These are phyloP conservation scores for Aspergillus funiculosus DNA, from an alignment of 495 filamentous ascomycete species.

Conservation along the genomic window DNA sequence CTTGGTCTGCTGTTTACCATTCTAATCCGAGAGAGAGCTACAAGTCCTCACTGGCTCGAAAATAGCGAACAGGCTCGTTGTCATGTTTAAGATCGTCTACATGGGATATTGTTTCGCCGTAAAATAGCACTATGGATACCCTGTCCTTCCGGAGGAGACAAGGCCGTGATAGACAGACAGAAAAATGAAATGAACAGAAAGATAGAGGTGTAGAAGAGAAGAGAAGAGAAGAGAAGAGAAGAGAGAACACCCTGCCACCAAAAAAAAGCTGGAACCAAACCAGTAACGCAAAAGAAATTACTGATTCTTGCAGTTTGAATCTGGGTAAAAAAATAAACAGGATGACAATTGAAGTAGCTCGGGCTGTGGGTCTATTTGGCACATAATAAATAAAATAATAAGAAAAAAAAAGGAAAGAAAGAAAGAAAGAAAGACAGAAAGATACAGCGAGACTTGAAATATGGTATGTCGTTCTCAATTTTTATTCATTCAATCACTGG, in stretches of 20 bases:
- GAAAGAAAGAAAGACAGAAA: constrained; percentile 17
- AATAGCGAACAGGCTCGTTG: not conserved
- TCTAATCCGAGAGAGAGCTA: too few relatives aligned
- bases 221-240: not conserved
- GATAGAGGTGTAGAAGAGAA: not conserved
- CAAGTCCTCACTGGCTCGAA: too few relatives aligned
- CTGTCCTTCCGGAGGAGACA: constrained; percentile 5
- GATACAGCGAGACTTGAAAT: constrained; percentile 8
- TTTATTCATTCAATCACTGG: constrained; percentile 2
- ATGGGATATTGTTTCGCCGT: constrained; percentile 4
- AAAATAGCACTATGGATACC: not conserved
- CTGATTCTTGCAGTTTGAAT: constrained; percentile 3
- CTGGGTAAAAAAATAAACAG: constrained; percentile 9
- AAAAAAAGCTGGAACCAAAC: constrained; percentile 7
- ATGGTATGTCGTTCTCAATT: constrained; percentile 1
- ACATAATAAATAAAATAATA: constrained; percentile 5
- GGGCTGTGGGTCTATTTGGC: constrained; percentile 24
- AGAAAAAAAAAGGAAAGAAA: constrained; percentile 9
- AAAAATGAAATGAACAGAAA: not conserved
- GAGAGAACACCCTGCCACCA: not conserved
- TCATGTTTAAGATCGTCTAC: constrained; percentile 1
- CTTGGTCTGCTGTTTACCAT: too few relatives aligned
- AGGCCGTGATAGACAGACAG: constrained; percentile 1
- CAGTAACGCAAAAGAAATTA: constrained; percentile 10
- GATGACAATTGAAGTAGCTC: constrained; percentile 11